Evolutionary conservation across 306 rosid genomes (phyloP).

Genomic region (Prunus campanulata): DNA sequence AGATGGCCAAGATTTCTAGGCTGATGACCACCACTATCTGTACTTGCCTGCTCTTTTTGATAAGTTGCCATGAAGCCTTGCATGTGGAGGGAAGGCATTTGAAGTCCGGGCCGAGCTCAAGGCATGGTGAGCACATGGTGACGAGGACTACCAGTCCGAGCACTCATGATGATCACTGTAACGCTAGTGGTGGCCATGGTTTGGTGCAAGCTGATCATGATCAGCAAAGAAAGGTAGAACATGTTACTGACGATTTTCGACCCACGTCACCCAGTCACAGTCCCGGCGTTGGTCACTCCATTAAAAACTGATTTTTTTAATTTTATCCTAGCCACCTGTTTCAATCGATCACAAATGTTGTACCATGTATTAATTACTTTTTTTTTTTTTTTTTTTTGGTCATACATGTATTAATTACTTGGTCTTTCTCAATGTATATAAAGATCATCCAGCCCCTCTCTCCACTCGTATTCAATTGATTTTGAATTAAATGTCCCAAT

Average conservation of each 20-base stretch:
- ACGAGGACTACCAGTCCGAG: not conserved
- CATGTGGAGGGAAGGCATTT: constrained; percentile 47
- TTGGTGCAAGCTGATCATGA: not conserved
- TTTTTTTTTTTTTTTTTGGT: no score
- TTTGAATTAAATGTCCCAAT: no score
- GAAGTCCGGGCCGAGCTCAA: constrained; percentile 21
- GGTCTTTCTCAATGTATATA: not conserved
- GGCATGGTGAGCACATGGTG: not conserved
- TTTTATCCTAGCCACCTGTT: no score
- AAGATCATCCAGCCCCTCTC: not conserved
- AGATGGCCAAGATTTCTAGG: constrained; percentile 35
- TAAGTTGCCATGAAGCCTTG: constrained; percentile 31
- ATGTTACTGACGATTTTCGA: constrained; percentile 33
- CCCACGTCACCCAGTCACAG: constrained; percentile 52
- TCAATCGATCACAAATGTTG: not conserved
- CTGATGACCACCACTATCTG: constrained; percentile 8
- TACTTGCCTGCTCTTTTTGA: constrained; percentile 30
- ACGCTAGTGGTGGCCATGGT: not conserved
- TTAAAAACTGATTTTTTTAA: constrained; percentile 10
- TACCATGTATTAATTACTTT: not conserved
- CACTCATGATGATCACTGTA: not conserved
- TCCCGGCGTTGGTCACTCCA: constrained; percentile 51
- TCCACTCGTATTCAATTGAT: not conserved
- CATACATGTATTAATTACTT: not conserved
- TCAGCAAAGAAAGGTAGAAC: constrained; percentile 22